phyloP scores from a whole-genome alignment of 1,284 basidiomycete genomes.

The Pisolithus thermaeus region DNA sequence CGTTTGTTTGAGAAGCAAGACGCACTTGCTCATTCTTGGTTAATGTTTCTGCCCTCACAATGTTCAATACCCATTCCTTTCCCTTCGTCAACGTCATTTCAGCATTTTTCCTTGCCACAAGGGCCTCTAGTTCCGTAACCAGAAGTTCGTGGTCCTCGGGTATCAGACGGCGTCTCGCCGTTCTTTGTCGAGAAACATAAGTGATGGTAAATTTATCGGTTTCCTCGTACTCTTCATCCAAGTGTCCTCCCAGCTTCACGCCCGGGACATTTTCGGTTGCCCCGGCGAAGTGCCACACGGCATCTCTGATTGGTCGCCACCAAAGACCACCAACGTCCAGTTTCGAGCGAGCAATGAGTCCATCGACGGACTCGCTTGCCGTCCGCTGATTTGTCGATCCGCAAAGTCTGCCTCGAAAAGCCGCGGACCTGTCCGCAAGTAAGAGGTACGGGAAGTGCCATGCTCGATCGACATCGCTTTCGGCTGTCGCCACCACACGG shows the following conservation, averaged over 20 bases:
- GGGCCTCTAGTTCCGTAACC: conserved; percentile 49
- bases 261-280: conserved; percentile 19
- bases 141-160: conserved; percentile 54
- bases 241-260: neutral
- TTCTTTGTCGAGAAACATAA: conserved; percentile 67
- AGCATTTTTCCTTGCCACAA: conserved; percentile 42
- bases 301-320: conserved; percentile 65
- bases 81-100: conserved; percentile 4
- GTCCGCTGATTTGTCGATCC: conserved; percentile 61
- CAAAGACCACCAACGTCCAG: conserved; percentile 40
- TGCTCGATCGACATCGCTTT: conserved; percentile 24
- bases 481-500: conserved; percentile 40
- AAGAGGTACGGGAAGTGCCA: conserved; percentile 59
- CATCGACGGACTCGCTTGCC: conserved; percentile 55
- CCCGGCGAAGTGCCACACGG: conserved; percentile 60
- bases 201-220: conserved; percentile 57
- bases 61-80: conserved; percentile 54
- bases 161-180: conserved; percentile 47
- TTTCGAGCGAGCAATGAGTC: conserved; percentile 16
- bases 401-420: conserved; percentile 60
- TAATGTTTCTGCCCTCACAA: conserved; percentile 61
- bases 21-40: conserved; percentile 68
- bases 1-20: conserved; percentile 60
- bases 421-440: conserved; percentile 68
- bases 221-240: conserved; percentile 30